phyloP scores from a whole-genome alignment of 2,329 filamentous ascomycete genomes.

The Verticillium zaregamsianum region DNA sequence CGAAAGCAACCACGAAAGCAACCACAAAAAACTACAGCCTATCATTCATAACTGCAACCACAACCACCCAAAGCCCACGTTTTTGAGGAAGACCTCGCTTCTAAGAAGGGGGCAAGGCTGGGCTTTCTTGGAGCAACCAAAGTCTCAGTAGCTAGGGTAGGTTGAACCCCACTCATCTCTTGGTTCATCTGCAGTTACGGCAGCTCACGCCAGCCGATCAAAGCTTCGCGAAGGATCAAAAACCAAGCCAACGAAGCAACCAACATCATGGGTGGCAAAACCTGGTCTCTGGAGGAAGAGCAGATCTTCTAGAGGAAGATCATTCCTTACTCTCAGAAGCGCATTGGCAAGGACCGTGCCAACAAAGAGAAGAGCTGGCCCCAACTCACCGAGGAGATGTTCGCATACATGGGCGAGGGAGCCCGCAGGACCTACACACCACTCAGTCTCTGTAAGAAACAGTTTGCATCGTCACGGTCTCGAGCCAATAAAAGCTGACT shows the following conservation, averaged over 20 bases:
- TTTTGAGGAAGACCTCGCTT: no score
- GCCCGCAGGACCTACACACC: slow-evolving; percentile 34
- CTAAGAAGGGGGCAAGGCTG: no score
- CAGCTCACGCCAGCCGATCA: no score
- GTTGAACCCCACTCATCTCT: no score
- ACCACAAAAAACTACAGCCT: no score
- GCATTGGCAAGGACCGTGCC: slow-evolving; percentile 18
- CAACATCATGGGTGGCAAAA: slow-evolving; percentile 43
- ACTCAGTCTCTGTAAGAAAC: slow-evolving; percentile 35
- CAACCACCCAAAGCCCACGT: no score
- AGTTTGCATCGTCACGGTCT: no score
- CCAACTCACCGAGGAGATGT: slow-evolving; percentile 8
- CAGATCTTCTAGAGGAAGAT: slow-evolving; percentile 40
- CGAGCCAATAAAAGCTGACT: neutral
- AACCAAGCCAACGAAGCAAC: neutral
- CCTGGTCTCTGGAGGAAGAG: slow-evolving; percentile 47
- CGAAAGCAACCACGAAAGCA: no score
- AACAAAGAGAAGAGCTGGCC: neutral
- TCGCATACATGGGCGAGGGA: neutral
- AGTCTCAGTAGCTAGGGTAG: no score
- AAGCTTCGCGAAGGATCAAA: neutral
- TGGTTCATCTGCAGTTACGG: no score
- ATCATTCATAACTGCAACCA: no score
- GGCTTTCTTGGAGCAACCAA: no score
- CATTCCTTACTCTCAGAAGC: slow-evolving; percentile 31